Percentiles rank a stretch among this genome's conserved stretches.
These are phyloP conservation scores for Venturia asperata DNA, from an alignment of 2,329 filamentous ascomycete genomes.

Conservation along the genomic window DNA sequence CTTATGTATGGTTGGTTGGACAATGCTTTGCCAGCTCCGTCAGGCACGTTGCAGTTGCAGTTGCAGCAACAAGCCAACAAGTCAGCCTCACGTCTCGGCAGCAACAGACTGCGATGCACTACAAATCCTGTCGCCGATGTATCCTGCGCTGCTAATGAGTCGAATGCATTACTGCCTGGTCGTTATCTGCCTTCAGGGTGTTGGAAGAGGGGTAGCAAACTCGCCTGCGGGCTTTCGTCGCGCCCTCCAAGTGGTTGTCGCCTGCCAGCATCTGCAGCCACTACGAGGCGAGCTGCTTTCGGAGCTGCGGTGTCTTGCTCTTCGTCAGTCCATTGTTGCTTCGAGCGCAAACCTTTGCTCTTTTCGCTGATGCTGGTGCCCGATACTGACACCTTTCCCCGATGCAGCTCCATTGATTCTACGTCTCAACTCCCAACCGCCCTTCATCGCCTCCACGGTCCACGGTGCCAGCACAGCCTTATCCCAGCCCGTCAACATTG, in stretches of 20 bases:
- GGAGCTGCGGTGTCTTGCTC: not conserved
- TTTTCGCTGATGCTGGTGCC: not conserved
- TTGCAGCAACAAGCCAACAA: no score
- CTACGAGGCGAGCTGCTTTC: not conserved
- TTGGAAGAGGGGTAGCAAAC: not conserved
- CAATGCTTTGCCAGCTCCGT: not conserved
- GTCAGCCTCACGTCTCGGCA: conserved; percentile 6
- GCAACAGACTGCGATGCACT: not conserved
- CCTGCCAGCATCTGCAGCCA: conserved; percentile 2
- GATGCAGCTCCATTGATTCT: not conserved
- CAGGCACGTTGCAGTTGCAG: conserved; percentile 9
- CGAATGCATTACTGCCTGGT: not conserved
- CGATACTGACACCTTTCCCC: not conserved
- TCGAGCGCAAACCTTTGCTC: not conserved
- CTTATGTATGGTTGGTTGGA: no score
- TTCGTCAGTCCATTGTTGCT: not conserved
- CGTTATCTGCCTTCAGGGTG: not conserved
- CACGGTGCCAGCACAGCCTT: not conserved
- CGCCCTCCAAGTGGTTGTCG: not conserved
- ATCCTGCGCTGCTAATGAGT: not conserved
- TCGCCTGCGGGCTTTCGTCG: conserved; percentile 3
- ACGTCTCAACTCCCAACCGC: not conserved
- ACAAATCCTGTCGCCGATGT: not conserved
- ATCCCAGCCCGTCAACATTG: not conserved
- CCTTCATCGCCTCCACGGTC: not conserved